Evolutionary conservation across 306 rosid species (phyloP), one percentile per base, ranked within the genome.

Genomic region (Sophora flavescens): DNA sequence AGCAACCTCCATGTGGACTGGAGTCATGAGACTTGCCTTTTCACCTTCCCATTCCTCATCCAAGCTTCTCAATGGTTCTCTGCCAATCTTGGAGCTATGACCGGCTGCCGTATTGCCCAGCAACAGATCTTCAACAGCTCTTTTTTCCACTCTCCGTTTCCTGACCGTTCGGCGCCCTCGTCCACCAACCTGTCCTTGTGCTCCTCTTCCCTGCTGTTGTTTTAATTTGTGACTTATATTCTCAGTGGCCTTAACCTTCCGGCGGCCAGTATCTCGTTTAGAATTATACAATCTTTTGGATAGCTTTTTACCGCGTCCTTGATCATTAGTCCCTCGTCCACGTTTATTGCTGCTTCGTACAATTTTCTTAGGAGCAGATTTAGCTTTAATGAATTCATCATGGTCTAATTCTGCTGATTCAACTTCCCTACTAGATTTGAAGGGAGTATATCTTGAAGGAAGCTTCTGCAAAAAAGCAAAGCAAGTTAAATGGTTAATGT

Each of bases 91-190:
- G 73, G 85, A 79, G 75, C 85, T 86, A 74, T 71, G 79, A 47
- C 78, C 33, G 56, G 81, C 83, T 6, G 84, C 72, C 16, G 73
- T 78, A 12, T 45, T 88, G 57, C 85, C 86, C 28, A 75, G 64
- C 63, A 81, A 80, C 56, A 85, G 84, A 80, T 90, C 93, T 78
- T 89, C 93, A 8, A 88, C 88, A 78, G 83, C 87, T 80, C 90
- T 86, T 81, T 88, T 87, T 64, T 84, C 95, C 45, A 82, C 84
- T 86, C 97, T 86, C 51, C 93, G 86, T 79, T 91, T 91, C 86
- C 99, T 85, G 61, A 92, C 90, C 0, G 99, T 92, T 6, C 99
- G 93, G 51, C 90, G 98, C 8, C 99, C 98, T 53, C 99, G 90
- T 39, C 88, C 87, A 56, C 97, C 89, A 54, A 82, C 91, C 72